Percentiles rank a stretch among this genome's conserved stretches.
Conservation (phyloP, 116 monocot species). For the Dioscorea cayenensis region DNA sequence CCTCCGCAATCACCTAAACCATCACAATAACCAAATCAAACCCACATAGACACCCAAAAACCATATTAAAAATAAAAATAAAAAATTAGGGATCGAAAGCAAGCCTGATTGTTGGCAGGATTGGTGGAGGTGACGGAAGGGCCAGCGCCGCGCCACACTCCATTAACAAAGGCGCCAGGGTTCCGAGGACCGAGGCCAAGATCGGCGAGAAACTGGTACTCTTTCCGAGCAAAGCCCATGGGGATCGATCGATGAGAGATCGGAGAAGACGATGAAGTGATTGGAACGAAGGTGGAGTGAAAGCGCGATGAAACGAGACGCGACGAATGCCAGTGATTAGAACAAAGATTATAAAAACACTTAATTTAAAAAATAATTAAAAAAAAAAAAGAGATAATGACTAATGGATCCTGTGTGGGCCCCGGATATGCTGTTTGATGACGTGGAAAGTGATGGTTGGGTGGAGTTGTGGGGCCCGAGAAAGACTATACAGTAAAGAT, state of each 20-base stretch:
- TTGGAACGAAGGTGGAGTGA: background rate
- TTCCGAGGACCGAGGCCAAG: constrained; percentile 55
- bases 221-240: constrained; percentile 42
- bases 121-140: constrained; percentile 38
- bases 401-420: no score
- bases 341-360: no score
- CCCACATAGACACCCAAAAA: background rate
- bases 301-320: background rate
- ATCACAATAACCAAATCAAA: background rate
- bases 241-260: constrained; percentile 8
- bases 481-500: no score
- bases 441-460: no score
- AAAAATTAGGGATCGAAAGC: background rate
- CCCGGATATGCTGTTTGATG: no score
- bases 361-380: no score
- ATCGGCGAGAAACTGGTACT: constrained; percentile 57
- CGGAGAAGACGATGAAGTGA: background rate
- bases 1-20: constrained; percentile 76
- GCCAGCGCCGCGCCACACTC: constrained; percentile 44
- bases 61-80: background rate
- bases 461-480: no score
- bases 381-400: no score
- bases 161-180: constrained; percentile 46
- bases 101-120: constrained; percentile 54
- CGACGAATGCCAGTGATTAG: background rate